Conservation (phyloP, 768 basidiomycete species). For the Hypholoma sublateritium region DNA sequence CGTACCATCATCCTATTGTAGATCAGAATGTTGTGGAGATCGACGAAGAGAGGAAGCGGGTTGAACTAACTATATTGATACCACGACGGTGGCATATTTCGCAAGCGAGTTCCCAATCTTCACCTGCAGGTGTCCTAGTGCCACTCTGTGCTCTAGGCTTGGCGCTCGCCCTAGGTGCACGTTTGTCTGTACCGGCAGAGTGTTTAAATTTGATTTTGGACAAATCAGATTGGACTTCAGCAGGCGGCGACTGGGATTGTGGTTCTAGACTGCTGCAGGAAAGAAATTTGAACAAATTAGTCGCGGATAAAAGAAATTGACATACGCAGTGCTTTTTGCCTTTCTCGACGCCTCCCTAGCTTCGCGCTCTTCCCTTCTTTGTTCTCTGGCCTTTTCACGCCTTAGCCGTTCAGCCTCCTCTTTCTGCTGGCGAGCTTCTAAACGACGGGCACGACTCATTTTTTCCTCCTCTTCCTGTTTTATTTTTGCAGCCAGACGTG, state of each 20-base stretch:
- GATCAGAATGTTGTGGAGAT: slow-evolving; percentile 3
- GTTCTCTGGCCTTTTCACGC: slow-evolving; percentile 63
- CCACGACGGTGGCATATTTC: slow-evolving; percentile 79
- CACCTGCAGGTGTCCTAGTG: slow-evolving; percentile 52
- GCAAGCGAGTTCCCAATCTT: slow-evolving; percentile 86
- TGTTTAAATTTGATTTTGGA: not conserved
- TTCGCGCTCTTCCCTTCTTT: slow-evolving; percentile 49
- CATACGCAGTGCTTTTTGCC: slow-evolving; percentile 20
- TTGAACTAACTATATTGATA: slow-evolving; percentile 62
- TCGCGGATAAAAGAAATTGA: not conserved
- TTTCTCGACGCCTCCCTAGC: slow-evolving; percentile 33
- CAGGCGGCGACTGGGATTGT: not conserved
- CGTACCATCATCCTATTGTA: slow-evolving; percentile 68
- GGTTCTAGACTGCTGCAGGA: slow-evolving; percentile 5
- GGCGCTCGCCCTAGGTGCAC: slow-evolving; percentile 11
- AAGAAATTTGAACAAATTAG: not conserved
- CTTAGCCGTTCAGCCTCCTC: slow-evolving; percentile 54
- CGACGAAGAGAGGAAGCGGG: not conserved
- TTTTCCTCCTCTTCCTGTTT: slow-evolving; percentile 71
- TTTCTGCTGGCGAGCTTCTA: slow-evolving; percentile 54
- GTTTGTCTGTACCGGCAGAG: not conserved
- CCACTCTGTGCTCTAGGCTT: slow-evolving; percentile 35
- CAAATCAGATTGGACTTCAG: slow-evolving; percentile 2
- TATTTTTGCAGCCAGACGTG: slow-evolving; percentile 54
- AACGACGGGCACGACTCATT: slow-evolving; percentile 57